A percentile compares a stretch with the other conserved stretches of the same genome.
phyloP scores from a whole-genome alignment of 345 rosid species.

The Bruguiera sexangula region DNA sequence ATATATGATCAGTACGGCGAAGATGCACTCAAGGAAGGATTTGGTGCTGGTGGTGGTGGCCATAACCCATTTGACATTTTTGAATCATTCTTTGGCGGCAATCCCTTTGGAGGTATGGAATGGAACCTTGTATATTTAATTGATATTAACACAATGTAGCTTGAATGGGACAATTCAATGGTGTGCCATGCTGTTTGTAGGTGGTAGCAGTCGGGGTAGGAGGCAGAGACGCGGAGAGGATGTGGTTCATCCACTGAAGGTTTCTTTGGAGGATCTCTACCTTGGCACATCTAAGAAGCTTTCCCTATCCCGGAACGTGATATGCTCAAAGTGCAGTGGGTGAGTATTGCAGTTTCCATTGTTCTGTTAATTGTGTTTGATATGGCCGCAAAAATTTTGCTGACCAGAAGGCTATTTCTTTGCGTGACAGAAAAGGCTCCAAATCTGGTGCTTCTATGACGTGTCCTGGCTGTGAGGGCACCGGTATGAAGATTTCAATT shows the following conservation, averaged over 20 bases:
- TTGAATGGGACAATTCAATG: not conserved
- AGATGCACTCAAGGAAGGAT: slow-evolving; percentile 93
- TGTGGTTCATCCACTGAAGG: slow-evolving; percentile 75
- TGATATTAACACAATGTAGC: not conserved
- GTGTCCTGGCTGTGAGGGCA: slow-evolving; percentile 77
- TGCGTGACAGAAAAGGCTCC: slow-evolving; percentile 65
- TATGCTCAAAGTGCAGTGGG: slow-evolving; percentile 86
- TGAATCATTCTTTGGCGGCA: slow-evolving; percentile 73
- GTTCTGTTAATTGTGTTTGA: not conserved
- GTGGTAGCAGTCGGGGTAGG: slow-evolving; percentile 66
- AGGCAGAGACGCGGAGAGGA: slow-evolving; percentile 94
- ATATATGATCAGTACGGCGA: slow-evolving; percentile 88
- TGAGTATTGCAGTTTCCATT: slow-evolving; percentile 21
- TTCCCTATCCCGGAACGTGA: slow-evolving; percentile 69
- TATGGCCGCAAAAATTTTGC: not conserved
- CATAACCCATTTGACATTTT: slow-evolving; percentile 90
- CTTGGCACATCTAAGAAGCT: slow-evolving; percentile 80
- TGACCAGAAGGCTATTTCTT: not conserved
- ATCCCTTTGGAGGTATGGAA: slow-evolving; percentile 59
- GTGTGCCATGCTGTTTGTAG: slow-evolving; percentile 23
- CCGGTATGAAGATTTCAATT: slow-evolving; percentile 87
- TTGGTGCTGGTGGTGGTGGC: slow-evolving; percentile 64
- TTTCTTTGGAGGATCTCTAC: slow-evolving; percentile 72
- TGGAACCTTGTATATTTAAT: not conserved
- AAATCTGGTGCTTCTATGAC: slow-evolving; percentile 77